Conservation (phyloP, 495 filamentous ascomycete genomes). For the Sporormia fimetaria region DNA sequence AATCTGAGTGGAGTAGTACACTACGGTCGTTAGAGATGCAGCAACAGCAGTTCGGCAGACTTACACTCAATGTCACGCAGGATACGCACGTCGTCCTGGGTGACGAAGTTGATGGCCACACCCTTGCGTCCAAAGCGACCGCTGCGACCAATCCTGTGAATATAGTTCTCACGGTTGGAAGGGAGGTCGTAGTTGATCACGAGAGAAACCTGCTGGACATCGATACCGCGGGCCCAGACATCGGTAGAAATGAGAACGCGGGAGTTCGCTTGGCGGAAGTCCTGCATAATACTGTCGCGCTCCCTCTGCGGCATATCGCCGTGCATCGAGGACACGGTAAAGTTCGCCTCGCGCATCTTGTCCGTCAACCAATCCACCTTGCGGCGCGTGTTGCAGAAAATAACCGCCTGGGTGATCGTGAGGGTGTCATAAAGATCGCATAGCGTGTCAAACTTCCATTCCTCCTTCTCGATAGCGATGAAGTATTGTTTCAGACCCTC, state of each 20-base stretch:
- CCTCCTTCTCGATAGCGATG: conserved; percentile 98
- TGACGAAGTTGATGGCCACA: conserved; percentile 99
- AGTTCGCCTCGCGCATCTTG: conserved; percentile 96
- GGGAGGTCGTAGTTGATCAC: conserved; percentile 99
- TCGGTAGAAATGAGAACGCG: conserved; percentile 97
- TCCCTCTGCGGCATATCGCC: conserved; percentile 98
- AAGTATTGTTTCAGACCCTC: conserved; percentile 99
- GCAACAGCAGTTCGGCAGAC: conserved; percentile 18
- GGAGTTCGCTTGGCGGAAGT: conserved; percentile 92
- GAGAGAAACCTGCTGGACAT: conserved; percentile 97
- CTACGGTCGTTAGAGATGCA: conserved; percentile 37
- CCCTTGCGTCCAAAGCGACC: conserved; percentile 96
- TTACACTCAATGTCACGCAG: conserved; percentile 87
- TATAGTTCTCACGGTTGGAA: conserved; percentile 99
- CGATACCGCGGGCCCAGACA: conserved; percentile 95
- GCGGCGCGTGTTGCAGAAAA: conserved; percentile 98
- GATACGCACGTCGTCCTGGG: conserved; percentile 92
- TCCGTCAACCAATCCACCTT: conserved; percentile 99
- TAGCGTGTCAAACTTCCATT: conserved; percentile 99
- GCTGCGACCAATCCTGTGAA: conserved; percentile 92
- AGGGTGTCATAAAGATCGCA: conserved; percentile 98
- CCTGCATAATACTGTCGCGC: conserved; percentile 97
- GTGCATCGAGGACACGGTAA: conserved; percentile 97
- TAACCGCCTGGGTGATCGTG: conserved; percentile 98
- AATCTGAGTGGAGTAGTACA: conserved; percentile 96